Evolutionary conservation across 208 protist species (phyloP), one percentile per base, ranked within the genome.

Genomic region (Acanthamoeba triangularis): DNA sequence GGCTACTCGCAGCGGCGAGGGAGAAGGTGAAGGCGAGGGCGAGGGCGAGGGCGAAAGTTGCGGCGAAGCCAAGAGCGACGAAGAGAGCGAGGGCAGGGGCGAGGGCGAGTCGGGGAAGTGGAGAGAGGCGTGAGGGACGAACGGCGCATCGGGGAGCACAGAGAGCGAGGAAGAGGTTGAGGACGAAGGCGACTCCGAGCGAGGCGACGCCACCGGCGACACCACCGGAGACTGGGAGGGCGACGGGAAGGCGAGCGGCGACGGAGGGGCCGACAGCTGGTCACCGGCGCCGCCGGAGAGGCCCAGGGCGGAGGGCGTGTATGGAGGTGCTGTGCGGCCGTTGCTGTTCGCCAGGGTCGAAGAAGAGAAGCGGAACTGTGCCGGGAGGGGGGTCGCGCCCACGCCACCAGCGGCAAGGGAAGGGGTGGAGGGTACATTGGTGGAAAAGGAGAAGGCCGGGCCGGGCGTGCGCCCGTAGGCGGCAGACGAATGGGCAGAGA

Each of bases 21-120:
- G 52, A 13, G 16, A 56, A 56, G 52, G 52, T 2, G 52, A 56
- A 7, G 52, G 14, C 10, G 52, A 56, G 52, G 65, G 65, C 13
- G 65, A 56, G 52, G 52, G 14, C 10, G 52, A 56, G 52, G 65
- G 65, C 13, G 65, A 37, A 11, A n/a, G 13, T 23, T 74, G 25
- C n/a, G 65, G 65, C 65, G 65, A 74, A 23, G 33, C n/a, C 65
- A 74, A 30, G 14, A 37, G 25, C 23, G 65, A 37, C 65, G 65
- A 11, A 10, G 65, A 74, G 65, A 74, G 65, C 18, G 65, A 74
- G 65, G 65, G 65, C 25, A 74, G 65, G 5, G 65, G 65, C 25
- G 65, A 74, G 65, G 65, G 65, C 33, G 65, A 35, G 65, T 74
- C 65, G n/a, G 65, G 25, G 33, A 74, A 74, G 65, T 74, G 65